Evolutionary conservation across 129 eudicot genomes (phyloP), one percentile per base, ranked within the genome.

Genomic region (Sambucus nigra): DNA sequence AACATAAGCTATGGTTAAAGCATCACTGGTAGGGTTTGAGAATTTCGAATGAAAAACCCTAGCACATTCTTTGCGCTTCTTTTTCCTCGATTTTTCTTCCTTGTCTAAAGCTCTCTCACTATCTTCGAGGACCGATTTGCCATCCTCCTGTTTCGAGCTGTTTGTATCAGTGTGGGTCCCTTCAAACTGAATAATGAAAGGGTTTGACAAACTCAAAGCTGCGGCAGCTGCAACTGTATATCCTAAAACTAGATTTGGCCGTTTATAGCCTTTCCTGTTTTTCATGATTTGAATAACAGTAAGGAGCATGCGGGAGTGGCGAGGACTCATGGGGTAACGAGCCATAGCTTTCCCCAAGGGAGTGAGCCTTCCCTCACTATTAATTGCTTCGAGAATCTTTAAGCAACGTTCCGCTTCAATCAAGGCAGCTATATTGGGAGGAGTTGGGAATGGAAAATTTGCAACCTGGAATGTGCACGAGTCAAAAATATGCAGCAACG

Each of bases 241-340:
- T 46, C 84, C 91, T 45, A 92, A 49, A 55, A 82, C 76, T 19
- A 86, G 62, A 61, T 82, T 77, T 42, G 73, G 66, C 12, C 94
- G 72, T 18, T 67, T 61, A 26, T 42, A 53, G 2, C 61, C 60
- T 28, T 69, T 82, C 47, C 61, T 66, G 12, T 61, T 74, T 51
- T 60, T 76, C 47, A 84, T 69, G 50, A 82, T 80, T 67, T 85
- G 89, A 48, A 91, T 64, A 48, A 81, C 94, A 9, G 91, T 75
- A 29, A 91, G 92, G 63, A 91, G 99, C 94, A 91, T 82, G 29
- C 95, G 78, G 1, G 99, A 86, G 71, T 91, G 99, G 3, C 99
- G 94, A 50, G 99, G 99, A 63, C 95, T 82, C 96, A 92, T 79
- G 0, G 94, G 95, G 61, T 79, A 92, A 33, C 68, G 94, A 22